Percentiles rank a stretch among this genome's conserved stretches.
These are phyloP conservation scores for Phylloporus arenicola DNA, from an alignment of 768 basidiomycete species.

Conservation along the genomic window DNA sequence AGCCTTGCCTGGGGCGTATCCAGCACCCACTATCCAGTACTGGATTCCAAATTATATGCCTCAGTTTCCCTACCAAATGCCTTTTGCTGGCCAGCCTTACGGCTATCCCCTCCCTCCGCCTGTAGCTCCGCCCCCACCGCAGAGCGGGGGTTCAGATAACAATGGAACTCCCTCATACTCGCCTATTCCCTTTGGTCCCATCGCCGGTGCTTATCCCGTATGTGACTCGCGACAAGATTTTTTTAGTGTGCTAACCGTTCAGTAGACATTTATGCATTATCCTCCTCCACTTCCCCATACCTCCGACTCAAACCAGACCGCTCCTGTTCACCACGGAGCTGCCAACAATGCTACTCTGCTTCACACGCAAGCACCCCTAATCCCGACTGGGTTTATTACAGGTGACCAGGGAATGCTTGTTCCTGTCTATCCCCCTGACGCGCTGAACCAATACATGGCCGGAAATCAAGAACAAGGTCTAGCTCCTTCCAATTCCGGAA, in stretches of 20 bases:
- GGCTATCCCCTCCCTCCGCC: conserved; percentile 37
- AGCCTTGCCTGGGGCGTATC: conserved; percentile 28
- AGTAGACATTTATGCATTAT: conserved; percentile 48
- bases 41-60: conserved; percentile 52
- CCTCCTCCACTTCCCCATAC: conserved; percentile 34
- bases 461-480: conserved; percentile 31
- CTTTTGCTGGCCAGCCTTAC: conserved; percentile 43
- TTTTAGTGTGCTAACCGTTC: conserved; percentile 8
- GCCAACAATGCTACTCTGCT: conserved; percentile 10
- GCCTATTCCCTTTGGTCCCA: conserved; percentile 34
- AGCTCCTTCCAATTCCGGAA: conserved; percentile 12
- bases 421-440: conserved; percentile 66
- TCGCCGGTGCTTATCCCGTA: conserved; percentile 40
- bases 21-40: conserved; percentile 40
- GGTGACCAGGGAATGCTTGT: conserved; percentile 69
- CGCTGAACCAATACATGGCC: conserved; percentile 64
- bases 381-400: conserved; percentile 66
- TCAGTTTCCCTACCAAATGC: conserved; percentile 47
- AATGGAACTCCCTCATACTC: conserved; percentile 29
- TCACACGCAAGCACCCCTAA: conserved; percentile 48
- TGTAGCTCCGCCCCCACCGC: conserved; percentile 21
- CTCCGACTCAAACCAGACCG: conserved; percentile 22
- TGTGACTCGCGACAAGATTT: conserved; percentile 15
- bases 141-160: conserved; percentile 35
- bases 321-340: conserved; percentile 16